Base-by-base conservation (phyloP, 139 green algal genomes). In the Coelastrella sp. region DNA sequence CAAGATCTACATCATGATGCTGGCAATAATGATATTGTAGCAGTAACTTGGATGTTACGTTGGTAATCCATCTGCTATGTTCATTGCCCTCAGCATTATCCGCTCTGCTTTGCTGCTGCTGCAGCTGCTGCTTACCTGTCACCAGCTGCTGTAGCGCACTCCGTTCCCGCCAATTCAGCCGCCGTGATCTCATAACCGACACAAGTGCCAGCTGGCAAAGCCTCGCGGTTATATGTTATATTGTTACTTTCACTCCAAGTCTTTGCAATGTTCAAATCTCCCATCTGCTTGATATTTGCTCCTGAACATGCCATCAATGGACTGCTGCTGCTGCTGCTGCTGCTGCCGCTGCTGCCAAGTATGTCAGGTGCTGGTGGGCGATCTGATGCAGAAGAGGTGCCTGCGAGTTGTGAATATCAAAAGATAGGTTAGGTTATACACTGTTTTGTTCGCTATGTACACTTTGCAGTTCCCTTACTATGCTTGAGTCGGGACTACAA, bases 301-400 rank as follows among this genome's bases (percentile, higher is more conserved):
- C 1, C 30, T 21, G 71, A 41, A 41, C 71, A 79, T 23, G 41
- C 62, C 71, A 79, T 79, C 1, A n/a, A 30, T 6, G 50, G 8
- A 41, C 71, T 63, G 71, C 71, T 63, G 69, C 69, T 43, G n/a
- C 43, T 37, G 43, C 43, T 37, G 41, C 69, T 63, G 71, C 69
- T 43, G 11, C 41, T 79, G 40, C 41, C 62, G 69, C 25, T 60
- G 40, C 21, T 45, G 40, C 27, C 71, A 37, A 79, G 41, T 23
- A 79, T n/a, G 71, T 79, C 71, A 1, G 71, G 71, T 41, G 71
- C 71, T 43, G 71, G 68, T 1, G 68, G 68, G 19, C 38, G 37
- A 34, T 77, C 71, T 81, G 50, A 4, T 63, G 71, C 2, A 40
- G 40, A 51, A 41, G 71, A 51, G 6, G 4, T 13, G 41, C 41